A percentile compares a stretch with the other conserved stretches of the same genome.
These are phyloP conservation scores for Grosmannia clavigera DNA, from an alignment of 2,329 filamentous ascomycete species.

Conservation along the genomic window DNA sequence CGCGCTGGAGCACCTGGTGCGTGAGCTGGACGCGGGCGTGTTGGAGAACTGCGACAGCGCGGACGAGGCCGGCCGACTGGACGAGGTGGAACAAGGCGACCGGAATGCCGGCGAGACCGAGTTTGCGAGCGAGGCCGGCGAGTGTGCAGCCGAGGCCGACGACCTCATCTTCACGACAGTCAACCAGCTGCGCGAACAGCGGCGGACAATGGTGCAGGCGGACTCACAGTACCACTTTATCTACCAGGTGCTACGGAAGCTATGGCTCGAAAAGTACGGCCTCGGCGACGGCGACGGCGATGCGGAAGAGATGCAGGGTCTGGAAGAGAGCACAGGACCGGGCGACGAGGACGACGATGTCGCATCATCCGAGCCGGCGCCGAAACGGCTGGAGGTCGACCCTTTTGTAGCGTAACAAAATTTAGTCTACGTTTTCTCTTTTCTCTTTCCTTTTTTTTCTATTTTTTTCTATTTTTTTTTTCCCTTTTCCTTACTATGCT, in stretches of 20 bases:
- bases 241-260: conserved; percentile 70
- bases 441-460: not conserved
- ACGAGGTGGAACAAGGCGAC: not conserved
- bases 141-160: conserved; percentile 1
- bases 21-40: conserved; percentile 65
- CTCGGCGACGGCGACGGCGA: conserved; percentile 2
- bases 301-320: not conserved
- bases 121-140: not conserved
- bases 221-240: conserved; percentile 76
- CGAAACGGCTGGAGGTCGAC: conserved; percentile 42
- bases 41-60: conserved; percentile 34
- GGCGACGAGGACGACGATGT: conserved; percentile 7
- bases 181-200: conserved; percentile 69
- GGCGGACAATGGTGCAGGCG: conserved; percentile 91
- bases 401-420: conserved; percentile 20
- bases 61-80: not conserved
- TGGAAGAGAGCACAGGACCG: not conserved
- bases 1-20: conserved; percentile 79
- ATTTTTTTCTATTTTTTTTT: not conserved
- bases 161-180: conserved; percentile 58
- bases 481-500: not conserved
- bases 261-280: conserved; percentile 56
- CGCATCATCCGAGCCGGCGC: conserved; percentile 29
- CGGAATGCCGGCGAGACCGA: conserved; percentile 17
- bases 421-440: not conserved